A percentile compares a stretch with the other conserved stretches of the same genome.
These are phyloP conservation scores for Elymus sibiricus DNA, from an alignment of 176 grass and related monocot genomes.

Conservation along the genomic window DNA sequence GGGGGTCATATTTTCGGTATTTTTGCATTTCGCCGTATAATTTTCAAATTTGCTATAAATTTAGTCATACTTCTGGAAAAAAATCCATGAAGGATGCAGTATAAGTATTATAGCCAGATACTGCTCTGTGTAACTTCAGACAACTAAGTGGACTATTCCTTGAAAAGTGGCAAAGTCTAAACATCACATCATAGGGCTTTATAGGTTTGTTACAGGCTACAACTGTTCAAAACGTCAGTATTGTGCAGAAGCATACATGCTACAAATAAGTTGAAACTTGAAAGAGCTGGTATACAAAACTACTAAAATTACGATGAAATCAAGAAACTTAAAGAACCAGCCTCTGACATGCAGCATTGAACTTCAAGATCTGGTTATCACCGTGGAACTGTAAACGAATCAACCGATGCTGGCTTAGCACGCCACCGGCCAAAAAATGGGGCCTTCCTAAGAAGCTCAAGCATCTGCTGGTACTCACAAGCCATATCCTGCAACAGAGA, in stretches of 20 bases:
- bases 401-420: conserved; percentile 42
- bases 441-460: conserved; percentile 55
- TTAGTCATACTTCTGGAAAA: too few relatives aligned
- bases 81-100: neutral
- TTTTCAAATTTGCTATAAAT: too few relatives aligned
- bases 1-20: too few relatives aligned
- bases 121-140: neutral
- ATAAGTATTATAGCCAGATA: neutral
- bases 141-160: neutral
- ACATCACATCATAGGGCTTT: neutral
- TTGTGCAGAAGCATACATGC: neutral
- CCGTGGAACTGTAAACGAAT: conserved; percentile 33
- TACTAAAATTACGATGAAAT: neutral
- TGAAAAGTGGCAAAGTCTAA: too few relatives aligned
- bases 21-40: too few relatives aligned
- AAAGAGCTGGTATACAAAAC: neutral
- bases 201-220: neutral
- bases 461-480: conserved; percentile 48
- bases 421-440: conserved; percentile 51
- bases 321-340: neutral
- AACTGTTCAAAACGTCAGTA: neutral
- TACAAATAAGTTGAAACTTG: neutral
- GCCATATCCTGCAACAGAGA: conserved; percentile 41
- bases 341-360: neutral
- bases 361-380: neutral